Percentiles rank a stretch among this genome's conserved stretches.
Conservation (phyloP, 805 yeast genomes). For the Candida loeiensis region DNA sequence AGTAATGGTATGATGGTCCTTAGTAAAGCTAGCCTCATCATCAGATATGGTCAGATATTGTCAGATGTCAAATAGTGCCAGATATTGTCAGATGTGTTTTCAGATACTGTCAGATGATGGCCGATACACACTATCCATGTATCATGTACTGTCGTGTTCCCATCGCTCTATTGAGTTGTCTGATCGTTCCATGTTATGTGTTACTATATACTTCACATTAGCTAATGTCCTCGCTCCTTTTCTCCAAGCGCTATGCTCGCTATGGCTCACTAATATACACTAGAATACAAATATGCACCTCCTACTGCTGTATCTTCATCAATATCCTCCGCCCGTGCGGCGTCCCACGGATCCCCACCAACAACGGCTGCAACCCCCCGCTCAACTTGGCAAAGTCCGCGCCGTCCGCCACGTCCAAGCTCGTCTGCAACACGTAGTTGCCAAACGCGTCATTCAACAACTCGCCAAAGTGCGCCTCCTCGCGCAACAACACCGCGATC, state of each 20-base stretch:
- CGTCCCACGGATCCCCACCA: constrained; percentile 77
- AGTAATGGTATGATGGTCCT: no score
- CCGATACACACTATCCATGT: no score
- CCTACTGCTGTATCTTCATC: constrained; percentile 42
- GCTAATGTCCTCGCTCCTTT: background rate
- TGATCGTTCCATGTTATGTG: no score
- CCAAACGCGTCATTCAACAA: constrained; percentile 58
- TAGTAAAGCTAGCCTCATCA: no score
- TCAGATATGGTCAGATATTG: no score
- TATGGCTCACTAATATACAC: constrained; percentile 1
- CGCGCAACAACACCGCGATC: constrained; percentile 39
- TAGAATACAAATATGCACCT: constrained; percentile 9
- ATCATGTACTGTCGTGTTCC: no score
- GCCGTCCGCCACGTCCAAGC: constrained; percentile 52
- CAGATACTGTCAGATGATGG: no score
- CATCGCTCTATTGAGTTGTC: no score
- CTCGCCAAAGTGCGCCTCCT: constrained; percentile 33
- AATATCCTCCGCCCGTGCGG: constrained; percentile 95
- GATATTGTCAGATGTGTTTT: no score
- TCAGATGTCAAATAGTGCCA: no score
- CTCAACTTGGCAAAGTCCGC: constrained; percentile 54
- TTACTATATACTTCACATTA: no score
- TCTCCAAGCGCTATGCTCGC: no score
- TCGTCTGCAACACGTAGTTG: constrained; percentile 57
- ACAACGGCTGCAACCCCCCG: constrained; percentile 62